These are phyloP conservation scores for Gossypioides kirkii DNA, from an alignment of 345 rosid species.

Conservation along the genomic window DNA sequence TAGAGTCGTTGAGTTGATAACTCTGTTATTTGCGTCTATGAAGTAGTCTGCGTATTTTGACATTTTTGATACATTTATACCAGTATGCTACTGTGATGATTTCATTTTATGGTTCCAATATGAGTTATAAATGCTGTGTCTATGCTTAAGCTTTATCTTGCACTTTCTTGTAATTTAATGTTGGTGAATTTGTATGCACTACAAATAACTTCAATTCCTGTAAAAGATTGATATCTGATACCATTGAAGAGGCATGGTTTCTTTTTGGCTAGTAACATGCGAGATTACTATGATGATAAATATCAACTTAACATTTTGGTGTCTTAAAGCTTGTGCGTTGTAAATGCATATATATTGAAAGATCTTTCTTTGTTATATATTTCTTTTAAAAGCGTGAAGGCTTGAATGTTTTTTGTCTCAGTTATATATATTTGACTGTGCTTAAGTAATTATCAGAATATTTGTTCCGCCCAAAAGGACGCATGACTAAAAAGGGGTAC, in stretches of 20 bases:
- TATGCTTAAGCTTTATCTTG: not conserved
- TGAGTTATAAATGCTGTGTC: not conserved
- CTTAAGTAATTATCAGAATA: not conserved
- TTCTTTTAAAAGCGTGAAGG: not conserved
- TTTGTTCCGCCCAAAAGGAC: not conserved
- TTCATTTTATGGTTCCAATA: not conserved
- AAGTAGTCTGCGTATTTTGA: not conserved
- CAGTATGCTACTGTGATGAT: not conserved
- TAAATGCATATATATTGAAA: not conserved
- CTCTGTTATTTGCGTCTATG: not conserved
- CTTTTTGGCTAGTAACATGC: not conserved
- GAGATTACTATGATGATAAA: not conserved
- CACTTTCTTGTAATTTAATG: conserved; percentile 4
- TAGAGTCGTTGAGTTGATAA: not conserved
- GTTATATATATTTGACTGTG: not conserved
- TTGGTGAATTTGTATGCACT: not conserved
- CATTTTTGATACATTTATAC: not conserved
- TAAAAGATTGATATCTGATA: not conserved
- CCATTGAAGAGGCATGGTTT: not conserved
- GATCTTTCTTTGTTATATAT: conserved; percentile 3
- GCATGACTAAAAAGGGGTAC: not conserved
- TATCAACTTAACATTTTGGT: conserved; percentile 1
- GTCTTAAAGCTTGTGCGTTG: not conserved
- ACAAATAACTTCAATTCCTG: not conserved
- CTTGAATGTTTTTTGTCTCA: not conserved